Conservation (phyloP, 345 rosid genomes). For the Durio zibethinus region DNA sequence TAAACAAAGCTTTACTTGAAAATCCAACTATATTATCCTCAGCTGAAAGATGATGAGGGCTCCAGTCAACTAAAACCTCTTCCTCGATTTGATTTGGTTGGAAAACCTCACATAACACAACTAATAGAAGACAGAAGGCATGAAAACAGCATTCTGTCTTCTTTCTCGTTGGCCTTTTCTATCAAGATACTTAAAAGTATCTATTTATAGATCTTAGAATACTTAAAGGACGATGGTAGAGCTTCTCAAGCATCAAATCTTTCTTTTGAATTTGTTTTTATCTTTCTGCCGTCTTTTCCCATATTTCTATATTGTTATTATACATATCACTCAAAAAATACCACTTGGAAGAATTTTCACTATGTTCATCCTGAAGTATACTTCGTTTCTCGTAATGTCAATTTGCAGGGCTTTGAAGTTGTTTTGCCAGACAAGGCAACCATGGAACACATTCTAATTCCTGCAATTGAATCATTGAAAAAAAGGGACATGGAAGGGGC, state of each 20-base stretch:
- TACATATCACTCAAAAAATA: background rate
- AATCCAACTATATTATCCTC: background rate
- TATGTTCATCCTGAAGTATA: background rate
- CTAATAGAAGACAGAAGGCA: background rate
- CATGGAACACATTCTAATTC: conserved; percentile 49
- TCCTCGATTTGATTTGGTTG: background rate
- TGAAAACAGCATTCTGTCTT: background rate
- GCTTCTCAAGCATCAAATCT: background rate
- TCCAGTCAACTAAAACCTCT: background rate
- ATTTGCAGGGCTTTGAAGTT: conserved; percentile 64
- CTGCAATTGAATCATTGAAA: conserved; percentile 45
- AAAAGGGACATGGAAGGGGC: conserved; percentile 64
- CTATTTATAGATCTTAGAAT: background rate
- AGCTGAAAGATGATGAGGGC: background rate
- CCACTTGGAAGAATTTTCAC: background rate
- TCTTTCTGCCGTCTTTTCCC: background rate
- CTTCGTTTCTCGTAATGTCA: background rate
- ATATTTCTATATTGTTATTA: background rate
- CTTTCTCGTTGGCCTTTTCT: background rate
- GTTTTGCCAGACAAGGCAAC: conserved; percentile 62
- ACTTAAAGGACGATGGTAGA: background rate
- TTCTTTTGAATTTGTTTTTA: background rate
- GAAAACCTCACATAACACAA: background rate
- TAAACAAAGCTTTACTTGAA: background rate
- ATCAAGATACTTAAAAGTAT: background rate